Evolutionary conservation across 345 rosid species (phyloP), one percentile per base, ranked within the genome.

Genomic region (Hirschfeldia incana): DNA sequence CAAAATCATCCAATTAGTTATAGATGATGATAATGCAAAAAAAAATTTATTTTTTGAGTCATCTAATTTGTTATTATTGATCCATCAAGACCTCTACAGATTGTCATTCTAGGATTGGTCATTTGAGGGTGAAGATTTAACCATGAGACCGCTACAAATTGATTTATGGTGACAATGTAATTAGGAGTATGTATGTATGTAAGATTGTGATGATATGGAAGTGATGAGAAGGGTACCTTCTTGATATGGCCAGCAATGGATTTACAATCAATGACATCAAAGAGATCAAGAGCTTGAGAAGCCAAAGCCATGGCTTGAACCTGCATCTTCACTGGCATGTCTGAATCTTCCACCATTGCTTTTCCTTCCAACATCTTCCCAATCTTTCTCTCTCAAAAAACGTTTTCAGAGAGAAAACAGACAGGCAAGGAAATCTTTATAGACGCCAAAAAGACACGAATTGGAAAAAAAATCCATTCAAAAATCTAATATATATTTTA

Each of bases 301-400:
- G 98, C 97, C 69, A 76, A 87, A 63, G 89, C 82, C 98, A 94
- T 92, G 65, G 97, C 98, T 49, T 89, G 88, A 59, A 82, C 70
- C 86, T 92, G 98, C 98, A 94, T 90, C 89, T 90, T 92, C 84
- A 83, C 21, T 28, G 98, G 92, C 98, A 94, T 94, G 34, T 94
- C 97, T 70, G 97, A 88, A 84, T 94, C 98, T 74, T 92, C 91
- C 57, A 88, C 85, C 85, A 83, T 65, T 15, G 89, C 93, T 84
- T 88, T 91, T 2, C 93, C 96, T 88, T 89, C 93, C 83, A 91
- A 84, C 93, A 91, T 89, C 76, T 78, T 84, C 65, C 37, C 30
- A 44, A 44, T n/a, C 28, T 76, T 10, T 34, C 5, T 17, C 70
- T 17, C 9, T 15, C 3, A 11, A 39, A 39, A 36, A 29, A 9